Percentiles rank a stretch among this genome's conserved stretches.
phyloP scores from a whole-genome alignment of 1,284 basidiomycete species.

The Pisolithus thermaeus region DNA sequence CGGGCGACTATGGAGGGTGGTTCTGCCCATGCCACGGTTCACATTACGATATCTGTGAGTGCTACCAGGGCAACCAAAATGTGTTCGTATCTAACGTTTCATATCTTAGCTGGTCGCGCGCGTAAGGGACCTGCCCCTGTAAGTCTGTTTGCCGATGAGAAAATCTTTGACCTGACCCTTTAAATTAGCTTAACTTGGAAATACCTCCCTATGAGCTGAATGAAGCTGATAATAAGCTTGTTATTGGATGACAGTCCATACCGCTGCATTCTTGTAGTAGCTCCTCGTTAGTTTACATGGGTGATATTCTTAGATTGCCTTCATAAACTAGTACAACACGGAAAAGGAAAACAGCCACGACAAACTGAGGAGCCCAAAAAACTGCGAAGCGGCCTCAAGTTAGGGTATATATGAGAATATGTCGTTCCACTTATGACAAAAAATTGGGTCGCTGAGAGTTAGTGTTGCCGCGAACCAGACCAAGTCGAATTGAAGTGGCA shows the following conservation, averaged over 20 bases:
- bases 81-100: conserved; percentile 9
- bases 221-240: conserved; percentile 82
- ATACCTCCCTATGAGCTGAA: conserved; percentile 85
- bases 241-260: conserved; percentile 69
- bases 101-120: conserved; percentile 73
- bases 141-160: conserved; percentile 27
- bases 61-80: conserved; percentile 1
- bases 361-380: no score
- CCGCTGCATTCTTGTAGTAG: conserved; percentile 14
- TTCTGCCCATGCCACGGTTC: conserved; percentile 99
- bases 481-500: no score
- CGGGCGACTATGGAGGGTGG: conserved; percentile 98
- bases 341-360: no score
- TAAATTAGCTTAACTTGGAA: conserved; percentile 84
- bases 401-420: neutral
- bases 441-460: conserved; percentile 5
- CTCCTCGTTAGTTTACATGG: conserved; percentile 15
- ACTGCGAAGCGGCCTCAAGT: no score
- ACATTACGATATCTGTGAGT: conserved; percentile 90
- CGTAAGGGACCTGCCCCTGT: conserved; percentile 94
- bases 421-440: neutral
- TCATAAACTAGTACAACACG: neutral
- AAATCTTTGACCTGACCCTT: conserved; percentile 9
- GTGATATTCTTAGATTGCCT: conserved; percentile 22
- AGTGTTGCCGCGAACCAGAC: no score